Percentiles rank a stretch among this genome's conserved stretches.
phyloP scores from a whole-genome alignment of 1,284 basidiomycete species.

The Malassezia restricta region DNA sequence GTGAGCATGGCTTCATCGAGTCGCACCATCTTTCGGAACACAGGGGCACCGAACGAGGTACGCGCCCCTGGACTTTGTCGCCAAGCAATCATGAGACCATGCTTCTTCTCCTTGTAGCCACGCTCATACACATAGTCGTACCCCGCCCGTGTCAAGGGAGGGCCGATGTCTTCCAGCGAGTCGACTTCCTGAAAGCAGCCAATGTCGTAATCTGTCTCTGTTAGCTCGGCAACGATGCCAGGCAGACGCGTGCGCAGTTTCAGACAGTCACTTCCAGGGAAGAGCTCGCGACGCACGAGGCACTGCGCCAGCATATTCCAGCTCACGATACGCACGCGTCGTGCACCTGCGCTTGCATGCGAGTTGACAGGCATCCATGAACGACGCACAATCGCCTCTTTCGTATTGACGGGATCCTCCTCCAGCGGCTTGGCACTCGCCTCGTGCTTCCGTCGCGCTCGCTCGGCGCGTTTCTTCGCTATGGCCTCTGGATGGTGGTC shows the following conservation, averaged over 20 bases:
- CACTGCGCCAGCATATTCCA: conserved; percentile 47
- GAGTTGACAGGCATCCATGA: conserved; percentile 6
- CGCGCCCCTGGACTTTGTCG: background rate
- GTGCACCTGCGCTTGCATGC: background rate
- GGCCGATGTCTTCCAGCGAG: conserved; percentile 38
- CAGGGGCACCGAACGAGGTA: background rate
- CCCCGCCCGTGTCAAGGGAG: conserved; percentile 23
- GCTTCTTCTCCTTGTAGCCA: conserved; percentile 39
- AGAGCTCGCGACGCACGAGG: conserved; percentile 47
- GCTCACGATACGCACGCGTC: conserved; percentile 19
- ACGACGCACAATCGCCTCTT: background rate
- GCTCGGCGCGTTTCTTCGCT: conserved; percentile 9
- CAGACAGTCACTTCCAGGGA: conserved; percentile 47
- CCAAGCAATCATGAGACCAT: conserved; percentile 42
- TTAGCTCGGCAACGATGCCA: conserved; percentile 26
- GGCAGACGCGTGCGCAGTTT: conserved; percentile 43
- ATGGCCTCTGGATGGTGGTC: conserved; percentile 1
- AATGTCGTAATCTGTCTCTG: conserved; percentile 43
- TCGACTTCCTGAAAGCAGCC: conserved; percentile 48
- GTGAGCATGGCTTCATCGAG: conserved; percentile 11
- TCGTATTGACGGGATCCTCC: background rate
- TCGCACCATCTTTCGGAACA: background rate
- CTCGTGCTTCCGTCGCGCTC: conserved; percentile 3
- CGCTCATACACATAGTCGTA: conserved; percentile 36
- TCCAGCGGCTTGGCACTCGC: too few species aligned